phyloP scores from a whole-genome alignment of 2,329 filamentous ascomycete species.

The Monosporascus ibericus region DNA sequence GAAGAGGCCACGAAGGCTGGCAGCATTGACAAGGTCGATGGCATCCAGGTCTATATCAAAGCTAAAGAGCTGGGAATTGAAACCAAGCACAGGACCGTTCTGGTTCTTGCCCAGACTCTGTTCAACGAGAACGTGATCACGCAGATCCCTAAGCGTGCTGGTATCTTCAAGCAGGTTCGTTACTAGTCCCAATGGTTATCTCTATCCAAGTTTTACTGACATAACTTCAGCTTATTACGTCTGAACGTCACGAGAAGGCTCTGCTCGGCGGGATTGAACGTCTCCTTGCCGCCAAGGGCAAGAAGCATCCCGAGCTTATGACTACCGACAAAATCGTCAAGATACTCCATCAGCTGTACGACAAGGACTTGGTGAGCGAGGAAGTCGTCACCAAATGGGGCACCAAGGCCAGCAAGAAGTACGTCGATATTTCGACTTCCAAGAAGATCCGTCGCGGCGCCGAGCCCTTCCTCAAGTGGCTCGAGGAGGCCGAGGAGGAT shows the following conservation, averaged over 20 bases:
- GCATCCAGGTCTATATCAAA: conserved; percentile 91
- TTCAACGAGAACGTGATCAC: conserved; percentile 86
- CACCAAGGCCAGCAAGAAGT: conserved; percentile 95
- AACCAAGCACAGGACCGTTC: conserved; percentile 84
- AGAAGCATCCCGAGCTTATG: conserved; percentile 71
- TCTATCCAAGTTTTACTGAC: conserved; percentile 21
- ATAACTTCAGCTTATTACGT: conserved; percentile 62
- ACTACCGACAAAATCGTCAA: conserved; percentile 66
- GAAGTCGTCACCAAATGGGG: conserved; percentile 89
- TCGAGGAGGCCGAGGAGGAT: conserved; percentile 77
- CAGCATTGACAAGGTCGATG: conserved; percentile 71
- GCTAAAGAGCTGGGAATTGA: conserved; percentile 95
- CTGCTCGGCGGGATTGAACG: conserved; percentile 93
- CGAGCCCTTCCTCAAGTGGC: conserved; percentile 91
- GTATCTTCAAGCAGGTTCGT: conserved; percentile 80
- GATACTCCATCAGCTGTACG: conserved; percentile 84
- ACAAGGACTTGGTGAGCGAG: conserved; percentile 83
- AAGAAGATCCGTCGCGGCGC: conserved; percentile 95
- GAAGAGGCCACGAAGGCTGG: conserved; percentile 65
- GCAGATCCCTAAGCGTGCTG: conserved; percentile 78
- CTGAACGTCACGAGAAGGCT: conserved; percentile 91
- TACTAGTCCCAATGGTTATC: not conserved
- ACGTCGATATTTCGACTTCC: conserved; percentile 81
- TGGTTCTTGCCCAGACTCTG: conserved; percentile 87
- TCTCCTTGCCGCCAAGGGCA: conserved; percentile 66